phyloP scores from a whole-genome alignment of 1,284 basidiomycete species.

The Inonotus obliquus region DNA sequence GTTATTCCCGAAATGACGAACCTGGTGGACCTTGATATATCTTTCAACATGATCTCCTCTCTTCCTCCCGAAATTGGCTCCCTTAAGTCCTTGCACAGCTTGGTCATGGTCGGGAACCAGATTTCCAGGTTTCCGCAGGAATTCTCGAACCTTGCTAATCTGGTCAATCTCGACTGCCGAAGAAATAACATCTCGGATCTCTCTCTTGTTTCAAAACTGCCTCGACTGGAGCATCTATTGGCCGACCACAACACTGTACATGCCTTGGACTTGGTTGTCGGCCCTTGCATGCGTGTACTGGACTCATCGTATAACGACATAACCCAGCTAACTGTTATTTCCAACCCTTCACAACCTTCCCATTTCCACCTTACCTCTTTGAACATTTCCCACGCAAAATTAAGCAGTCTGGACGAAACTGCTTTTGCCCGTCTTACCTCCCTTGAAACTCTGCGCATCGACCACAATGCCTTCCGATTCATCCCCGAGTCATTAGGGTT shows the following conservation, averaged over 20 bases:
- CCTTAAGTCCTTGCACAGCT: constrained; percentile 63
- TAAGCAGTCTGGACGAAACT: constrained; percentile 77
- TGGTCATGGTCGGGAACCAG: constrained; percentile 89
- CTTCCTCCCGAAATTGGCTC: constrained; percentile 81
- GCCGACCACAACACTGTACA: constrained; percentile 83
- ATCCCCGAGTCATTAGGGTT: constrained; percentile 81
- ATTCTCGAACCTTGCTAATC: constrained; percentile 54
- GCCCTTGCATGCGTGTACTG: constrained; percentile 55
- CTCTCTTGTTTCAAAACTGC: constrained; percentile 62
- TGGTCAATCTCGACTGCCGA: constrained; percentile 77
- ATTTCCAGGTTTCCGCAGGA: constrained; percentile 74
- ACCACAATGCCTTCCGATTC: constrained; percentile 84
- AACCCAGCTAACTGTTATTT: constrained; percentile 70
- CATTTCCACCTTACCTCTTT: constrained; percentile 74
- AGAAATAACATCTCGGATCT: constrained; percentile 81
- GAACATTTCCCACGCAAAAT: constrained; percentile 88
- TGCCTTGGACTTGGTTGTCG: constrained; percentile 73
- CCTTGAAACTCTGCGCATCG: constrained; percentile 70
- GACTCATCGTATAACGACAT: constrained; percentile 79
- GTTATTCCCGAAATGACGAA: constrained; percentile 74
- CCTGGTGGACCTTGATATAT: constrained; percentile 87
- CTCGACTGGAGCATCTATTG: constrained; percentile 60
- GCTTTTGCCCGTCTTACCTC: constrained; percentile 70
- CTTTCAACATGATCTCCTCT: constrained; percentile 87
- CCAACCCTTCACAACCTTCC: constrained; percentile 46